These are phyloP conservation scores for Mycena haematopus DNA, from an alignment of 768 basidiomycete genomes.

Conservation along the genomic window DNA sequence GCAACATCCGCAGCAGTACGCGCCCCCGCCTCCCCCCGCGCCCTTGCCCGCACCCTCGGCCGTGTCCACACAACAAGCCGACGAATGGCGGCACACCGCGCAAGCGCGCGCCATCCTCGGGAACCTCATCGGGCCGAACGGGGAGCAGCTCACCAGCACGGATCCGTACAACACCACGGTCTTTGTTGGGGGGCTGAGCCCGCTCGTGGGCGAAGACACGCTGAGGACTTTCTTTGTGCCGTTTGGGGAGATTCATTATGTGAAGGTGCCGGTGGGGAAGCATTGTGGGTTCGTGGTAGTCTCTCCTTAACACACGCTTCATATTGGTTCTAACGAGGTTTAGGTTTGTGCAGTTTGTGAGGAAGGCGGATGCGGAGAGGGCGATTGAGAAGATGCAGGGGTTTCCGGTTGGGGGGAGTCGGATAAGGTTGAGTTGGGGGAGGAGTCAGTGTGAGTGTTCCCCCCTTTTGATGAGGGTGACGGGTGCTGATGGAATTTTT, in stretches of 20 bases:
- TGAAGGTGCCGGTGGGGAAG: conserved; percentile 95
- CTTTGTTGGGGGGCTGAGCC: conserved; percentile 90
- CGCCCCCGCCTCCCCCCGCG: background rate
- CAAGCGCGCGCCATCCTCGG: conserved; percentile 85
- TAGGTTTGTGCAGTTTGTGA: conserved; percentile 96
- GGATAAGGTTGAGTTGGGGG: conserved; percentile 93
- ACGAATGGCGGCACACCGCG: conserved; percentile 85
- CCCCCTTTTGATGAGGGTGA: too few relatives aligned
- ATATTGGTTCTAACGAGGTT: too few relatives aligned
- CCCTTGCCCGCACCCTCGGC: background rate
- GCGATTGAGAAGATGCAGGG: conserved; percentile 98
- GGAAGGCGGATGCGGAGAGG: conserved; percentile 88
- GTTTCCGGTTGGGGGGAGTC: conserved; percentile 90
- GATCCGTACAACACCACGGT: conserved; percentile 98
- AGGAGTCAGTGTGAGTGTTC: conserved; percentile 80
- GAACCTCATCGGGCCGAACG: conserved; percentile 85
- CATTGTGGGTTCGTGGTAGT: too few relatives aligned
- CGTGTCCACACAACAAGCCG: conserved; percentile 48
- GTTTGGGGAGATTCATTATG: conserved; percentile 94
- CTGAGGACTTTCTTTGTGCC: conserved; percentile 89
- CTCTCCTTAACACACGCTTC: too few relatives aligned
- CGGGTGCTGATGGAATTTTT: background rate
- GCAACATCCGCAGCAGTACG: background rate
- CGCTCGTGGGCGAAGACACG: conserved; percentile 90
- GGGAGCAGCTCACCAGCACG: conserved; percentile 84